Evolutionary conservation across 768 basidiomycete genomes (phyloP), one percentile per base, ranked within the genome.

Genomic region (Phylloporus scabripes): DNA sequence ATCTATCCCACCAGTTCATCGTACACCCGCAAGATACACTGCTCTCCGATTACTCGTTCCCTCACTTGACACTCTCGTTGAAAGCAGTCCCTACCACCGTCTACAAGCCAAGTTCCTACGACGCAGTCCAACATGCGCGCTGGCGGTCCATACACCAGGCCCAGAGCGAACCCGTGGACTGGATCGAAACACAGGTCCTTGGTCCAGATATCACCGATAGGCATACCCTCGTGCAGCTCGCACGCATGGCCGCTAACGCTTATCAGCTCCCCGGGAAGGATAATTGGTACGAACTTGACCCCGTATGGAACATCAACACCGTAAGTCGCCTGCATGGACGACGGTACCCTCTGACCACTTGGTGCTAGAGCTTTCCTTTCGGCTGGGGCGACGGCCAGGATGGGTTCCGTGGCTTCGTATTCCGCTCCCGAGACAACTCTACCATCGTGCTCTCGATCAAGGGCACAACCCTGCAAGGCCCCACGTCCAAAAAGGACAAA

Each of bases 391-490:
- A 77, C 39, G 54, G 59, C 24, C 69, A 75, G 12, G 77, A 89
- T 55, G 92, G 92, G 4, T 86, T 98, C 58, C 79, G 94, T 45
- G 95, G 93, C 5, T 92, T 93, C 61, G 85, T 95, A 42, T 95
- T 95, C 60, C 71, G 83, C 36, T 81, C 85, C 11, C 75, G 77
- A 10, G 81, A 84, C 62, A 92, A 95, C 62, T 76, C 81, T 9
- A 94, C 90, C 0, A 75, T 92, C 50, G 77, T 98, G 9, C 76
- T 98, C 26, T 80, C 91, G 38, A 89, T 98, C 67, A 98, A 98
- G 61, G 85, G 85, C 34, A 98, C 94, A 0, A 91, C 90, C 0
- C 66, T 93, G 0, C 78, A 79, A 54, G 92, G 92, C 2, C 82
- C 85, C 12, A 95, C 95, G 11, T 87, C 88, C 44, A 87, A 81